Conservation (phyloP, 2,329 filamentous ascomycete genomes). For the Grosmannia penicillata region DNA sequence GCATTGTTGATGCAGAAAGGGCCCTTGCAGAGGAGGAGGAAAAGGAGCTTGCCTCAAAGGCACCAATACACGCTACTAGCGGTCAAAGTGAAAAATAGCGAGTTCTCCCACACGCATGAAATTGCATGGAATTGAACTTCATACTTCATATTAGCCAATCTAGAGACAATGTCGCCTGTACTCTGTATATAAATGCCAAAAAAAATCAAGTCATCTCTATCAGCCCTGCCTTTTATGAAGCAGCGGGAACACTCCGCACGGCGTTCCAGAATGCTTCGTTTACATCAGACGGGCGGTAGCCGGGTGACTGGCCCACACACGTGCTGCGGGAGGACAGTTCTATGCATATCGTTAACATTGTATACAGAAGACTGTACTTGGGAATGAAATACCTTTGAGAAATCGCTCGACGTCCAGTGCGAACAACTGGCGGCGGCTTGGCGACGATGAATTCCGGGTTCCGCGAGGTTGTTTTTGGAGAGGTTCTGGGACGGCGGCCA, state of each 20-base stretch:
- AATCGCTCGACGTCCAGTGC: constrained; percentile 15
- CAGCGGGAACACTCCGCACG: not conserved
- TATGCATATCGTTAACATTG: too few species aligned
- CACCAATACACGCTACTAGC: too few species aligned
- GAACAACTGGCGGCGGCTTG: too few species aligned
- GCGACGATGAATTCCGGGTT: too few species aligned
- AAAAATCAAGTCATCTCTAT: not conserved
- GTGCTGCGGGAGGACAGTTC: constrained; percentile 15
- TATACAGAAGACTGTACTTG: not conserved
- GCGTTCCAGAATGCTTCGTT: constrained; percentile 14
- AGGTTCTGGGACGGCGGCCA: too few species aligned
- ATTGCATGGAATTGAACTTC: too few species aligned
- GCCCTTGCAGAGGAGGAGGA: constrained; percentile 13
- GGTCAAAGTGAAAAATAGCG: constrained; percentile 2
- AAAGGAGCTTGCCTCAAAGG: too few species aligned
- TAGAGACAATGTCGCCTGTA: not conserved
- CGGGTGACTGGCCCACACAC: constrained; percentile 18
- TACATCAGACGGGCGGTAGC: constrained; percentile 16
- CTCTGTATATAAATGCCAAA: not conserved
- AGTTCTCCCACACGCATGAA: too few species aligned
- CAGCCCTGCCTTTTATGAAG: not conserved
- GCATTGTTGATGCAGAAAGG: constrained; percentile 25
- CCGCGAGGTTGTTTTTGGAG: too few species aligned
- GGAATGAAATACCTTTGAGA: constrained; percentile 11
- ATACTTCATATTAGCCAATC: not conserved